Evolutionary conservation across 768 basidiomycete genomes (phyloP), one percentile per base, ranked within the genome.

Genomic region (Calocybe indica): DNA sequence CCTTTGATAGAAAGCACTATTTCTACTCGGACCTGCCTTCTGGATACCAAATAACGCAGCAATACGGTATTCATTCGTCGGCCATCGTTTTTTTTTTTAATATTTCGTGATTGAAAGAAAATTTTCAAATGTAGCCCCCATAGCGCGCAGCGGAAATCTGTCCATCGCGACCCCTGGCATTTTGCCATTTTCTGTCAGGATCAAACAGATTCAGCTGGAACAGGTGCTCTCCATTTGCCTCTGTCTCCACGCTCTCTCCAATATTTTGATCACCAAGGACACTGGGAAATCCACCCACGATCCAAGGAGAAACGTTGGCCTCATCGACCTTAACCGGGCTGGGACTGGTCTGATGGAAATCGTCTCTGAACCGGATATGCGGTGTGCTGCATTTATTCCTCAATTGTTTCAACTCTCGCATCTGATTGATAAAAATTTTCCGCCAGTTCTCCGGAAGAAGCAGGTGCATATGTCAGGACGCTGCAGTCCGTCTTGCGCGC

Each of bases 1-100:
- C 88, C 0, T 98, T 98, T 57, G 96, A 98, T 65, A 74, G 96
- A 54, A 99, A 99, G 62, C 96, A 98, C 62, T 99, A 99, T 62
- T 97, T 97, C 64, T 98, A 99, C 60, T 78, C 90, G 5, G 96
- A 98, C 64, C 75, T 96, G 33, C 93, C 96, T 0, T 75, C 86
- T 4, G 95, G 95, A 0, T 98, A 93, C 65, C 96, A 99, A 67
- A 95, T 99, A 52, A 99, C 94, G 0, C 94, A 98, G 61, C 88
- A 91, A 52, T 96, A 98, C 64, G 80, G 91, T 91, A 51, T 22
- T 22, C 22, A 22, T 22, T 22, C 22, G 22, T 22, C 22, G 22
- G 22, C 22, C 22, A 22, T 22, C 54, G 57, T 59, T 47, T 44
- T 41, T 7, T 44, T 13, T 40, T n/a, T n/a, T n/a, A n/a, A n/a